Evolutionary conservation across 768 basidiomycete species (phyloP).

Genomic region (Boletus insuetus): DNA sequence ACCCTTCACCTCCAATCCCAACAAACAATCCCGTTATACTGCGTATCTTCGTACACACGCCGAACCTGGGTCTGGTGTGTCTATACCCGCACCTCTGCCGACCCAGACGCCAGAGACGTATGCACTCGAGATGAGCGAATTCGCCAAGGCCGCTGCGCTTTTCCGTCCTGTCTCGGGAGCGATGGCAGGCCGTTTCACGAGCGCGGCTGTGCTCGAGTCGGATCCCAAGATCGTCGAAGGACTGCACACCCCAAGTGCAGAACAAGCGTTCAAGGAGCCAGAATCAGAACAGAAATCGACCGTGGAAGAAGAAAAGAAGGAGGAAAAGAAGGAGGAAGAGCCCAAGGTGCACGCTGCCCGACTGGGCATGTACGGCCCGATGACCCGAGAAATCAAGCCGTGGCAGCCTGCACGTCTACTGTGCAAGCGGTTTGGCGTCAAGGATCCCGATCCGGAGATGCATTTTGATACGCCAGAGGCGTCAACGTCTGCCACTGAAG

Average conservation of each 20-base stretch:
- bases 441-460: slow-evolving; percentile 72
- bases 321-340: slow-evolving; percentile 54
- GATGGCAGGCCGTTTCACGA: slow-evolving; percentile 94
- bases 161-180: slow-evolving; percentile 91
- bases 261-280: slow-evolving; percentile 35
- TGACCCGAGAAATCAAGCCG: slow-evolving; percentile 70
- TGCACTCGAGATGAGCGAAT: slow-evolving; percentile 81
- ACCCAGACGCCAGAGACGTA: slow-evolving; percentile 66
- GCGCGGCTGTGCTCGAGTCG: slow-evolving; percentile 66
- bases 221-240: slow-evolving; percentile 66
- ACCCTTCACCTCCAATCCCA: slow-evolving; percentile 74
- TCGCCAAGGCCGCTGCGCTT: slow-evolving; percentile 80
- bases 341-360: slow-evolving; percentile 81
- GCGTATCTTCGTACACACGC: slow-evolving; percentile 78
- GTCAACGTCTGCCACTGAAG: slow-evolving; percentile 20
- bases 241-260: slow-evolving; percentile 54
- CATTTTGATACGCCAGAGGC: slow-evolving; percentile 31
- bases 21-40: slow-evolving; percentile 83
- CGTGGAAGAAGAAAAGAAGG: slow-evolving; percentile 32
- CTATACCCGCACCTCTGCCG: slow-evolving; percentile 51
- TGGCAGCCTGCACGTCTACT: slow-evolving; percentile 86
- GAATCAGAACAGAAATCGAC: slow-evolving; percentile 38
- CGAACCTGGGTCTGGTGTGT: slow-evolving; percentile 38
- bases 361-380: slow-evolving; percentile 84
- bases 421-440: slow-evolving; percentile 92